Percentiles rank a stretch among this genome's conserved stretches.
phyloP scores from a whole-genome alignment of 352 stramenopile genomes.

The Phytophthora syringae region DNA sequence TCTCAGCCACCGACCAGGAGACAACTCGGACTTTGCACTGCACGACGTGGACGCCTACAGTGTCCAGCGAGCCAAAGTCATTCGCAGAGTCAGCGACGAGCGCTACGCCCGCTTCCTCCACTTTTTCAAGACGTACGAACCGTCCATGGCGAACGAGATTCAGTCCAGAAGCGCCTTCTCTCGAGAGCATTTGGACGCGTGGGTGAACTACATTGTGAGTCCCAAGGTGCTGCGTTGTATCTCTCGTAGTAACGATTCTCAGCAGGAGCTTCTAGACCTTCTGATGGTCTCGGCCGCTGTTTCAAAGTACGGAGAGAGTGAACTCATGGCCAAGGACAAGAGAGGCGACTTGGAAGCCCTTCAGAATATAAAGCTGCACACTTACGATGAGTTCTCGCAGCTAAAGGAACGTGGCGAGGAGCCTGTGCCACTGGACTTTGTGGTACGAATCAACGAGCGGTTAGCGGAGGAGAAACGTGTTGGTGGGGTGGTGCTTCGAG shows the following conservation, averaged over 20 bases:
- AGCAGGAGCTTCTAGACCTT: constrained; percentile 40
- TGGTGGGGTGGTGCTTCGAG: constrained; percentile 34
- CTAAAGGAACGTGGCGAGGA: constrained; percentile 20
- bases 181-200: constrained; percentile 37
- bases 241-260: constrained; percentile 13
- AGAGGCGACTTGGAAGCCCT: constrained; percentile 35
- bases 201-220: constrained; percentile 48
- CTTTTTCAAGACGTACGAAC: constrained; percentile 50
- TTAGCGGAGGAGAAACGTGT: constrained; percentile 39
- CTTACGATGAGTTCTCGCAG: constrained; percentile 33
- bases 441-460: constrained; percentile 45
- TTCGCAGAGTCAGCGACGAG: constrained; percentile 29
- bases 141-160: constrained; percentile 42
- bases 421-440: constrained; percentile 38
- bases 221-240: constrained; percentile 37
- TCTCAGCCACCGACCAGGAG: not conserved
- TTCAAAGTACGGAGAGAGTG: constrained; percentile 46
- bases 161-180: constrained; percentile 26
- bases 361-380: constrained; percentile 41
- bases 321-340: constrained; percentile 40
- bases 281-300: constrained; percentile 45
- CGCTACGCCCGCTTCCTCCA: constrained; percentile 42
- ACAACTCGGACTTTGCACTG: constrained; percentile 25
- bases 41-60: constrained; percentile 37
- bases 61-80: constrained; percentile 32